Base-by-base conservation (phyloP, 331 rosid genomes). In the Ulmus americana region DNA sequence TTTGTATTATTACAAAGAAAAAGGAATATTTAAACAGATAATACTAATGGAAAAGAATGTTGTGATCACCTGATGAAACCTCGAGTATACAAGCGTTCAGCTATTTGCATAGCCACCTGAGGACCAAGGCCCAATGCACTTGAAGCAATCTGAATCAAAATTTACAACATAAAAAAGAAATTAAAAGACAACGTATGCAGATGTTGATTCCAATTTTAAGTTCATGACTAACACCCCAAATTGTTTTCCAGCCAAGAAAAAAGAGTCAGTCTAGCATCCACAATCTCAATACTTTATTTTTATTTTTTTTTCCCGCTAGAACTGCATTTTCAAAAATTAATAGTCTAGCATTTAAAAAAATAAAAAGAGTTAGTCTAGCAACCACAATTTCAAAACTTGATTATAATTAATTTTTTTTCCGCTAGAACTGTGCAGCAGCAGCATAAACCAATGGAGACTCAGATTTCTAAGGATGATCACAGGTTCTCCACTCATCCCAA, bases 51-150 rank as follows among this genome's bases (percentile, higher is more conserved):
- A 4, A 55, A 55, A 20, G 39, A 20, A 42, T 61, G 40, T 44
- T 43, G 67, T 47, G 45, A 77, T 72, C 60, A 91, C 97, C 97
- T 91, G 83, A 88, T 86, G 80, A 81, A 91, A 44, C 97, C 97
- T 77, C 82, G 97, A 46, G 92, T 88, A 80, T 91, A 91, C 80
- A 91, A 78, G 58, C 97, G 90, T 58, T 91, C 97, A 57, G 97
- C 97, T 65, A 88, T 61, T 72, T 91, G 97, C 97, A 91, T 91
- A 16, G 96, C 92, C 79, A 80, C 74, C 67, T 91, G 97, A 68
- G 97, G 97, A 67, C 97, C 96, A 80, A 81, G 85, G 72, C 97
- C 96, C 53, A 91, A 80, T 66, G 95, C 92, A 73, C 96, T 91
- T 74, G 97, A 91, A 73, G 97, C 96, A 73, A 91, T 83, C 97